Percentiles rank a stretch among this genome's conserved stretches.
phyloP scores from a whole-genome alignment of 225 moss, liverwort and hornwort genomes.

The Thuidium tamariscinum region DNA sequence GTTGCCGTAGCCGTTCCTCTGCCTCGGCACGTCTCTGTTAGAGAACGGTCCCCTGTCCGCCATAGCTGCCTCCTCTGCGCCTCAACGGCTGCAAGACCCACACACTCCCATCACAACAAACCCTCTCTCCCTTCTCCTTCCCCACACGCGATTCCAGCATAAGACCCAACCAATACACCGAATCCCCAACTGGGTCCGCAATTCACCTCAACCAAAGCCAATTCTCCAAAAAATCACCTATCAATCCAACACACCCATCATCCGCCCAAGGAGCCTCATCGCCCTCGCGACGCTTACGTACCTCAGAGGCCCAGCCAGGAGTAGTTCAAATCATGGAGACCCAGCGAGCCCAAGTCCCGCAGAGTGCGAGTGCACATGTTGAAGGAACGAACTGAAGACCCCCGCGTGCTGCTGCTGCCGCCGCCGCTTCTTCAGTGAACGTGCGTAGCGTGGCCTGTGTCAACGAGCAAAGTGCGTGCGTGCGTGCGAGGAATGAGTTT shows the following conservation, averaged over 20 bases:
- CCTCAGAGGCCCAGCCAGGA: neutral
- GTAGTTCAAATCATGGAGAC: neutral
- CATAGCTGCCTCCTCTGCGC: neutral
- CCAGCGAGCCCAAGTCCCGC: neutral
- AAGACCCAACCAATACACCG: neutral
- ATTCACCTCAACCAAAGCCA: neutral
- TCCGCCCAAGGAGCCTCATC: neutral
- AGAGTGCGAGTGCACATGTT: neutral
- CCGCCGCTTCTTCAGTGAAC: neutral
- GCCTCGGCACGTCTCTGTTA: conserved; percentile 25
- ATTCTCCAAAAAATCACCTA: neutral
- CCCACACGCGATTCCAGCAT: neutral
- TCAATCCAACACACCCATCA: neutral
- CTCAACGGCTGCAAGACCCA: conserved; percentile 6
- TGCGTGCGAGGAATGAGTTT: neutral
- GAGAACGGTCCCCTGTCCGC: conserved; percentile 15
- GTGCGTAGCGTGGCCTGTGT: neutral
- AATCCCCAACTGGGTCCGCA: neutral
- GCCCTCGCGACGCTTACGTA: neutral
- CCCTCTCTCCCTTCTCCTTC: neutral
- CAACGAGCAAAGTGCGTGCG: neutral
- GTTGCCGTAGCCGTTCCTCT: neutral
- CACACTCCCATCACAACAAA: neutral
- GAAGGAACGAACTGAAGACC: neutral
- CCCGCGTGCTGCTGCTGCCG: neutral